These are phyloP conservation scores for Daldinia caldariorum DNA, from an alignment of 495 filamentous ascomycete genomes.

Conservation along the genomic window DNA sequence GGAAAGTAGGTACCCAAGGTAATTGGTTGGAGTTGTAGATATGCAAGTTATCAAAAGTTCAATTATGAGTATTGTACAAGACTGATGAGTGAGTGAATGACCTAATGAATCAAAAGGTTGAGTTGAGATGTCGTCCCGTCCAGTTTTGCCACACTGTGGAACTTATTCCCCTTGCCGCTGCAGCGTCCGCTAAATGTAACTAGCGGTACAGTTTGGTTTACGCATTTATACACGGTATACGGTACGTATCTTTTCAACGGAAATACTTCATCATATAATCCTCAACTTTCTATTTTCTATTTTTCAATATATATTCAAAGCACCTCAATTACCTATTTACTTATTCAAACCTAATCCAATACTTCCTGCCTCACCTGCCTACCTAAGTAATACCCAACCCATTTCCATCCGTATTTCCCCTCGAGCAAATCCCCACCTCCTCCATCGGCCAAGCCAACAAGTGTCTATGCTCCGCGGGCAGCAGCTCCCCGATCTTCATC, in stretches of 20 bases:
- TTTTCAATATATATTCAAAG: too few relatives aligned
- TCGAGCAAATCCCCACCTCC: background rate
- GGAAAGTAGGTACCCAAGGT: background rate
- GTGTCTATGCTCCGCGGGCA: slow-evolving; percentile 17
- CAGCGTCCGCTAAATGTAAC: background rate
- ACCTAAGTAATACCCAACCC: background rate
- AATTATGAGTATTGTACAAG: background rate
- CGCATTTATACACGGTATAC: background rate
- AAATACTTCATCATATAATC: background rate
- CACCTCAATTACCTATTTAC: too few relatives aligned
- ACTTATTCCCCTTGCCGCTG: background rate
- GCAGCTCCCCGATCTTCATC: slow-evolving; percentile 33
- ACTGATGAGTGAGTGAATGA: background rate
- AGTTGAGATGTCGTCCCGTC: background rate
- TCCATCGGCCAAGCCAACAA: slow-evolving; percentile 24
- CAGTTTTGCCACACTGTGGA: slow-evolving; percentile 23
- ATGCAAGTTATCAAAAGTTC: background rate
- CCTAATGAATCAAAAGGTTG: background rate
- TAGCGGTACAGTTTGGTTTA: background rate
- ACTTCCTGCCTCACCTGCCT: background rate
- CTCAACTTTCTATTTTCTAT: background rate
- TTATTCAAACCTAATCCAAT: background rate
- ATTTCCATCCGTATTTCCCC: background rate
- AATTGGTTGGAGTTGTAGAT: background rate
- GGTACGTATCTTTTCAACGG: background rate